Evolutionary conservation across 345 rosid species (phyloP).

Genomic region (Boechera divaricarpa): DNA sequence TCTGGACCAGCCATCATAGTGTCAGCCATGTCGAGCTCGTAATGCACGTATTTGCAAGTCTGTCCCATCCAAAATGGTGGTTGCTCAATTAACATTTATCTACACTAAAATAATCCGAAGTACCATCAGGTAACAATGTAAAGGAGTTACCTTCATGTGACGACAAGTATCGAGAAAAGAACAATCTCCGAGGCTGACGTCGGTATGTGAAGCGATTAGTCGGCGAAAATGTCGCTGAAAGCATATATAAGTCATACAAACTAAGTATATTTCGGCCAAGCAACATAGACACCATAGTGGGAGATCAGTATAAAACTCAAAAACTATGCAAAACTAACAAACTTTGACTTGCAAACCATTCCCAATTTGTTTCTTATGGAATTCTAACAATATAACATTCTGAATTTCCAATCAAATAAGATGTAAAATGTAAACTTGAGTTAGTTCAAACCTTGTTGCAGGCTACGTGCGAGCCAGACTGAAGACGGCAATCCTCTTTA

Average conservation of each 20-base stretch:
- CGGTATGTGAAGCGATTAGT: constrained; percentile 94
- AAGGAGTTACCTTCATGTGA: constrained; percentile 84
- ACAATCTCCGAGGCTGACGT: constrained; percentile 91
- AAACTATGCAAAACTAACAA: not conserved
- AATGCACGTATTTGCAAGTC: constrained; percentile 99
- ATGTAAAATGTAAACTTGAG: constrained; percentile 5
- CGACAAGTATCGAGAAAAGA: constrained; percentile 99
- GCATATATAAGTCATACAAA: not conserved
- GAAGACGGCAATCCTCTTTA: constrained; percentile 94
- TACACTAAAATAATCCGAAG: constrained; percentile 1
- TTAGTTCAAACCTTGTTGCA: constrained; percentile 78
- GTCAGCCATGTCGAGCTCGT: constrained; percentile 93
- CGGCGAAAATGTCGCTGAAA: constrained; percentile 95
- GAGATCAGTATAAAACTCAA: not conserved
- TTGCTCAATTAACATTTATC: not conserved
- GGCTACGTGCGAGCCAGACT: constrained; percentile 76
- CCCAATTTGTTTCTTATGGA: not conserved
- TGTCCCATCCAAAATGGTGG: constrained; percentile 39
- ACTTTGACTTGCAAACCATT: constrained; percentile 1
- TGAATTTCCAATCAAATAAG: not conserved
- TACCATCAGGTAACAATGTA: not conserved
- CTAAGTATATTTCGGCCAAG: not conserved
- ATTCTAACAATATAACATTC: not conserved
- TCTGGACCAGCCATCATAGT: constrained; percentile 65
- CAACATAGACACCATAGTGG: constrained; percentile 4